Conservation (phyloP, 176 grass and related monocot species). For the Microstegium vimineum region DNA sequence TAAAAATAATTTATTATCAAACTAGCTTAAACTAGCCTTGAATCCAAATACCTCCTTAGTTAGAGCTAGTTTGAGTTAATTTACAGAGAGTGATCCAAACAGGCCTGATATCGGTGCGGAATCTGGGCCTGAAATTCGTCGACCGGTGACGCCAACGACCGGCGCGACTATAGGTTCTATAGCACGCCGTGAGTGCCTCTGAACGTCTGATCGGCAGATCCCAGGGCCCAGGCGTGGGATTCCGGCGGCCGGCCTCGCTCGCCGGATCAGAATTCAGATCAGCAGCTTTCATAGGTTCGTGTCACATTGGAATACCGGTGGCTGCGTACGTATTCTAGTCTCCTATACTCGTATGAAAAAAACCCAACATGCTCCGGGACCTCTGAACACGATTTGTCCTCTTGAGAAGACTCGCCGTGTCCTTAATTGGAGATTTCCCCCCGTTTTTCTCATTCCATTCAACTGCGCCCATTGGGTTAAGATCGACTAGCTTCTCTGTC, state of each 20-base stretch:
- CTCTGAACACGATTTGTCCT: background rate
- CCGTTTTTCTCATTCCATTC: background rate
- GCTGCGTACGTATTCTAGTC: background rate
- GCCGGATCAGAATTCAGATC: background rate
- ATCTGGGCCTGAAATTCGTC: background rate
- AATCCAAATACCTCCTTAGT: too few species aligned
- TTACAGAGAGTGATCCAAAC: too few species aligned
- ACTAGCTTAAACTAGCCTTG: too few species aligned
- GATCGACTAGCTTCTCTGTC: background rate
- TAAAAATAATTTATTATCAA: too few species aligned
- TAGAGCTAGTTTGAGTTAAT: too few species aligned
- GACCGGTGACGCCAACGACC: background rate
- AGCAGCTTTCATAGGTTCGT: background rate
- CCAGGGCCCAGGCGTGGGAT: background rate
- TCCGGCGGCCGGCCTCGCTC: background rate
- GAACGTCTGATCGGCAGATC: background rate
- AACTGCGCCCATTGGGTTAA: slow-evolving; percentile 14
- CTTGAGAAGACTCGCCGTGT: background rate
- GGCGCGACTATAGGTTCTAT: background rate
- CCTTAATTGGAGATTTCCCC: background rate
- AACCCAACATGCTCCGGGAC: background rate
- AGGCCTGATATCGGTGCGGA: background rate
- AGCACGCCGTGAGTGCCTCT: background rate
- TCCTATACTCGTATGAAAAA: background rate
- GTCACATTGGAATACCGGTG: background rate